Conservation (phyloP, 345 rosid genomes). For the Lepidium sativum region DNA sequence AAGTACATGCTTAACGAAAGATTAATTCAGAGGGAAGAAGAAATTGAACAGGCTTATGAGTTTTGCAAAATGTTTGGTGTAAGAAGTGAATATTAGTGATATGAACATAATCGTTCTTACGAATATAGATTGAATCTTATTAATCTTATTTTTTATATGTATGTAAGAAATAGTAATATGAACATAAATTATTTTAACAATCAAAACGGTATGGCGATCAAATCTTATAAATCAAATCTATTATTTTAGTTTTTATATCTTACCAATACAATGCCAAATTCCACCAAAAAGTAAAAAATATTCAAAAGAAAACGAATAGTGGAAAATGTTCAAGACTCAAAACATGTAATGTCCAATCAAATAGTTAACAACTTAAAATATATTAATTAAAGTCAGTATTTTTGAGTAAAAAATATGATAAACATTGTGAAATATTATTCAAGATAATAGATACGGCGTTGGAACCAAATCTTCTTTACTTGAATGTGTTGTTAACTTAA, state of each 20-base stretch:
- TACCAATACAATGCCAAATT: background rate
- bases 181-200: no score
- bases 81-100: no score
- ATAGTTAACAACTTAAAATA: background rate
- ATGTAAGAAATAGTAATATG: no score
- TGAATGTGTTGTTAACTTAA: conserved; percentile 21
- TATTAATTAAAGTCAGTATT: background rate
- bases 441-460: conserved; percentile 13
- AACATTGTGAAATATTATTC: background rate
- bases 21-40: no score
- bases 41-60: no score
- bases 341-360: conserved; percentile 6
- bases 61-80: no score
- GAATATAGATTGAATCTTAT: no score
- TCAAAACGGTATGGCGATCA: no score
- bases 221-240: no score
- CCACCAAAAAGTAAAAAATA: background rate
- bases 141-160: no score
- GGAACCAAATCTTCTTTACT: conserved; percentile 24
- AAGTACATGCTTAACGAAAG: no score
- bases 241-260: background rate
- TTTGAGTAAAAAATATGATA: background rate
- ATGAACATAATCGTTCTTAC: no score
- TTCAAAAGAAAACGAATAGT: background rate
- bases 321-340: background rate